Conservation (phyloP, 352 stramenopile species). For the Globisporangium carolinianum region DNA sequence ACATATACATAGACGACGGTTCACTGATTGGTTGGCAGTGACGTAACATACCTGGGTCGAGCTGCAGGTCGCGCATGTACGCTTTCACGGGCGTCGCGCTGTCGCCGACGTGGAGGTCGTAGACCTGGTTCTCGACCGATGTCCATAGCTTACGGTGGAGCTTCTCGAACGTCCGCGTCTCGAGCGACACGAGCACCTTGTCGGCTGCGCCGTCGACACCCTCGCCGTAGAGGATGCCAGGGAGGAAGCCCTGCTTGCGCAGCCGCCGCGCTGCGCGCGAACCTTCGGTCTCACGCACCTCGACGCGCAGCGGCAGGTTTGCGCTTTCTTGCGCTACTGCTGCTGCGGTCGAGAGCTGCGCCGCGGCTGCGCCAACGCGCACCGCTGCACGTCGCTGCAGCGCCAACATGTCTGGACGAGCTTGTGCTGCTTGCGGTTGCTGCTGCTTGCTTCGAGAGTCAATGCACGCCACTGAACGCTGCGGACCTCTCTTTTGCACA, state of each 20-base stretch:
- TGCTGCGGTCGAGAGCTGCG: slow-evolving; percentile 43
- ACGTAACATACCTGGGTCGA: slow-evolving; percentile 51
- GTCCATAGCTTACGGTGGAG: slow-evolving; percentile 84
- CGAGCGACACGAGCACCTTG: slow-evolving; percentile 70
- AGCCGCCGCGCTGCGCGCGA: slow-evolving; percentile 73
- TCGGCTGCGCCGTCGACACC: slow-evolving; percentile 52
- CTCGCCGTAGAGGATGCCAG: slow-evolving; percentile 82
- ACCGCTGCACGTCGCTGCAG: slow-evolving; percentile 35
- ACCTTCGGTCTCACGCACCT: slow-evolving; percentile 54
- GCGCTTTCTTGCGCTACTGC: slow-evolving; percentile 11
- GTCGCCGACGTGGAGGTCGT: slow-evolving; percentile 68
- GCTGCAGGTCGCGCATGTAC: slow-evolving; percentile 83
- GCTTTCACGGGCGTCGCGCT: slow-evolving; percentile 55
- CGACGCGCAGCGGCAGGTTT: slow-evolving; percentile 37
- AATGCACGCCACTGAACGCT: slow-evolving; percentile 14
- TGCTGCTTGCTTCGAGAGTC: not conserved
- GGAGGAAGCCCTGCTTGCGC: slow-evolving; percentile 73
- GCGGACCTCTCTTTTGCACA: not conserved
- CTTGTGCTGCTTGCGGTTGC: not conserved
- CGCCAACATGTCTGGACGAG: slow-evolving; percentile 28
- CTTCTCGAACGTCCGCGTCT: slow-evolving; percentile 70
- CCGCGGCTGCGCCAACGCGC: slow-evolving; percentile 13
- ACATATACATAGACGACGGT: not conserved
- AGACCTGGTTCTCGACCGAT: slow-evolving; percentile 85
- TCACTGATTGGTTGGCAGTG: not conserved